These are phyloP conservation scores for Phytophthora pisi DNA, from an alignment of 352 stramenopile genomes.

Conservation along the genomic window DNA sequence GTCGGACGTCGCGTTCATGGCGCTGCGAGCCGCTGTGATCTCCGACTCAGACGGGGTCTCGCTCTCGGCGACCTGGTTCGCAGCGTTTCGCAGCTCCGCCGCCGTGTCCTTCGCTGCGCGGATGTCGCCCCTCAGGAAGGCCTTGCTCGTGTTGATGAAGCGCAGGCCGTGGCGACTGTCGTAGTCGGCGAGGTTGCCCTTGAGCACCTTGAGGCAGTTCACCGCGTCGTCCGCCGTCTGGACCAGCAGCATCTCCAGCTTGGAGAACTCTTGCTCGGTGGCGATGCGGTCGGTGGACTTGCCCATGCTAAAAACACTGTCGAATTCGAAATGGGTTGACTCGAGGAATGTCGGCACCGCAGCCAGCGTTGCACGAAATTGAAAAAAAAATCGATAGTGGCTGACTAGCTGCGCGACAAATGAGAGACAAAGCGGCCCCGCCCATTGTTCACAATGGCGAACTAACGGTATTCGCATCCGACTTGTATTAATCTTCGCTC, in stretches of 20 bases:
- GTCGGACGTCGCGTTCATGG: conserved; percentile 12
- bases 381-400: conserved; percentile 7
- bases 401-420: conserved; percentile 12
- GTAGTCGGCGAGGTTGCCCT: conserved; percentile 20
- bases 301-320: conserved; percentile 2
- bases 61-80: conserved; percentile 19
- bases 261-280: conserved; percentile 17
- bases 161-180: conserved; percentile 14
- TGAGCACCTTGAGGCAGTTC: conserved; percentile 22
- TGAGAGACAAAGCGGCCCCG: background rate
- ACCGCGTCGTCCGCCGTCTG: conserved; percentile 20
- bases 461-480: background rate
- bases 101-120: conserved; percentile 13
- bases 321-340: conserved; percentile 24
- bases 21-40: conserved; percentile 14
- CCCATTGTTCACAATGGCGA: background rate
- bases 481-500: background rate
- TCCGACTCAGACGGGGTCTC: conserved; percentile 12
- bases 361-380: background rate
- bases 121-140: conserved; percentile 9
- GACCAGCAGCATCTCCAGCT: conserved; percentile 10
- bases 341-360: background rate
- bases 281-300: conserved; percentile 13
- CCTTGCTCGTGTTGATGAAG: conserved; percentile 20
- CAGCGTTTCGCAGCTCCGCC: conserved; percentile 5